Base-by-base conservation (phyloP, 306 rosid species). In the Benincasa hispida region DNA sequence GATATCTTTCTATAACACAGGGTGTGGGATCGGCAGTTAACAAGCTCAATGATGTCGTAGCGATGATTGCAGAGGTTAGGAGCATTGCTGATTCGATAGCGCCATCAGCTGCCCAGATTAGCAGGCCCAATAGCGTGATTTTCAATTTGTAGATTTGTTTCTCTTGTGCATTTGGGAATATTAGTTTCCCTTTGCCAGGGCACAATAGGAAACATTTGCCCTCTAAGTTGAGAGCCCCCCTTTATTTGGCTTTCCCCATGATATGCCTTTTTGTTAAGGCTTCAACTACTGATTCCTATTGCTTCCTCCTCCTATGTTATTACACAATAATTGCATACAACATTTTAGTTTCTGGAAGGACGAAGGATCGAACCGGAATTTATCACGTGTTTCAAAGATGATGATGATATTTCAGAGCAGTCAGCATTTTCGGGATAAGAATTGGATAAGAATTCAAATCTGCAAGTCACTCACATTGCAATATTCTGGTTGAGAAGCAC, bases 1-100 rank as follows among this genome's bases (percentile, higher is more conserved):
- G 32, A 30, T 54, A 11, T 42, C 55, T 68, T 22, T 41, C n/a
- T 76, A 11, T 25, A 82, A 83, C 50, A 32, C 88, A 93, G 96
- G 97, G 98, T 14, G 89, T 91, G 15, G 98, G 96, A 6, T 90
- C 98, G 5, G 98, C 96, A 6, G 91, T 93, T 34, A 93, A 93
- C 88, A 85, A 85, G 87, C 92, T 93, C 42, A 93, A 93, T 81
- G 90, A 93, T 47, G 86, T 84, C 14, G 87, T 90, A 68, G 97
- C 96, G 15, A 93, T 91, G 98, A 90, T 93, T 48, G 98, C 97
- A 24, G 96, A 86, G 73, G 96, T 93, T 37, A 85, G 93, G 74
- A 89, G 91, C 81, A 90, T 93, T 68, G 88, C 97, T 27, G 76
- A 83, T 79, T 90, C 98, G 15, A 78, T 93, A 76, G 82, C 87